A percentile compares a stretch with the other conserved stretches of the same genome.
phyloP scores from a whole-genome alignment of 305 asterid species.

The Plantago lanceolata region DNA sequence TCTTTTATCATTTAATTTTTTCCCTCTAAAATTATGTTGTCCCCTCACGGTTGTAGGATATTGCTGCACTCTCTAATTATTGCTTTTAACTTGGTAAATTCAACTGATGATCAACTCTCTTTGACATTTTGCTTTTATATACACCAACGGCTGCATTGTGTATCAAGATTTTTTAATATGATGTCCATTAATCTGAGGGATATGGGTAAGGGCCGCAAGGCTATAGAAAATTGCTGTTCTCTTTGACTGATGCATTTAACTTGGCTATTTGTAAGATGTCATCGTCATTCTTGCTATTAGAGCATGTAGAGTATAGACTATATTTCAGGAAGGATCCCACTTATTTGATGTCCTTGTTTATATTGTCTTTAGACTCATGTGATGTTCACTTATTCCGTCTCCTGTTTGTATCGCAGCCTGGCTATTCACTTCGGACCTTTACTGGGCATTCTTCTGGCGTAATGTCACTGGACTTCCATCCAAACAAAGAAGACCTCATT shows the following conservation, averaged over 20 bases:
- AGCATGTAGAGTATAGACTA: neutral
- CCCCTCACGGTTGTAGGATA: too few relatives aligned
- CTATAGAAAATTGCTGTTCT: too few relatives aligned
- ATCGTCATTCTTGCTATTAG: neutral
- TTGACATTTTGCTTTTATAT: too few relatives aligned
- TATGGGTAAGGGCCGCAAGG: too few relatives aligned
- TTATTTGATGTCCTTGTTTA: neutral
- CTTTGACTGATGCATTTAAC: too few relatives aligned
- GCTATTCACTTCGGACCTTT: constrained; percentile 76
- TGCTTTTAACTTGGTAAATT: too few relatives aligned
- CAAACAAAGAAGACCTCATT: constrained; percentile 87
- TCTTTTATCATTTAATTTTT: neutral
- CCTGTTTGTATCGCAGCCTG: constrained; percentile 48
- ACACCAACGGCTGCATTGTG: too few relatives aligned
- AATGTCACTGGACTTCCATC: constrained; percentile 92
- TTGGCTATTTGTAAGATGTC: too few relatives aligned
- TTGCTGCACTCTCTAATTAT: too few relatives aligned
- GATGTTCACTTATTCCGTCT: constrained; percentile 1
- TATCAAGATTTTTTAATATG: too few relatives aligned
- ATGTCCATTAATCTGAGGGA: too few relatives aligned
- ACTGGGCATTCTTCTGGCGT: constrained; percentile 90
- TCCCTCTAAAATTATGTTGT: neutral
- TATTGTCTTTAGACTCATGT: neutral
- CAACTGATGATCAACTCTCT: too few relatives aligned
- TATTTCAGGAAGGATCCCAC: neutral